A percentile compares a stretch with the other conserved stretches of the same genome.
Evolutionary conservation across 1,139 yeast genomes (phyloP).

Genomic region (Candida neerlandica): DNA sequence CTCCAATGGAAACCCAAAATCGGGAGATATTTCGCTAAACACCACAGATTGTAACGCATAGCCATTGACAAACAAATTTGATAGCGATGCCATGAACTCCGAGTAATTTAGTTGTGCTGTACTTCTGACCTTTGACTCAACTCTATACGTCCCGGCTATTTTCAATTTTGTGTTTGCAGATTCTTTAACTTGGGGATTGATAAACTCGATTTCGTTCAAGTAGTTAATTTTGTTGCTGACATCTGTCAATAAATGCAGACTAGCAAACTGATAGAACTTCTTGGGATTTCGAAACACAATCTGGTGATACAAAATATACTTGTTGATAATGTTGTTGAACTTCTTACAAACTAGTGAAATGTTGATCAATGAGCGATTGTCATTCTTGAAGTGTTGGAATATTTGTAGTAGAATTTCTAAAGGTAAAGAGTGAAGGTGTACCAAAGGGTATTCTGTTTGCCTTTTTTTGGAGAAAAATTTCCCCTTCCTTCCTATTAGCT

Average conservation of each 20-base stretch:
- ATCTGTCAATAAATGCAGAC: slow-evolving; percentile 23
- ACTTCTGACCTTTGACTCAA: slow-evolving; percentile 26
- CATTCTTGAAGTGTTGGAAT: slow-evolving; percentile 25
- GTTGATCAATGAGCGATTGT: slow-evolving; percentile 20
- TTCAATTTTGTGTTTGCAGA: slow-evolving; percentile 27
- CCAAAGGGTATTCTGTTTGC: slow-evolving; percentile 24
- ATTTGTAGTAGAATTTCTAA: slow-evolving; percentile 41
- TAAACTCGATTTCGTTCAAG: slow-evolving; percentile 27
- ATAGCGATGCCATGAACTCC: slow-evolving; percentile 29
- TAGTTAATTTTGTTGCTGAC: slow-evolving; percentile 34
- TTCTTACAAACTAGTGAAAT: slow-evolving; percentile 40
- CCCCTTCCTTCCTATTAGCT: slow-evolving; percentile 40
- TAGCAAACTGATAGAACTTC: slow-evolving; percentile 36
- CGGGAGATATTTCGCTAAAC: slow-evolving; percentile 52
- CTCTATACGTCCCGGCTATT: slow-evolving; percentile 43
- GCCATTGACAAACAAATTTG: slow-evolving; percentile 30
- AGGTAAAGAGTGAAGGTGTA: slow-evolving; percentile 44
- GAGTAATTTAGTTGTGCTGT: slow-evolving; percentile 24
- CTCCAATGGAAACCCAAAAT: slow-evolving; percentile 47
- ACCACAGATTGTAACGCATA: slow-evolving; percentile 32
- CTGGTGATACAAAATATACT: slow-evolving; percentile 36
- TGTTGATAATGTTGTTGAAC: slow-evolving; percentile 38
- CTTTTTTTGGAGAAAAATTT: slow-evolving; percentile 6
- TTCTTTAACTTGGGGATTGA: slow-evolving; percentile 37
- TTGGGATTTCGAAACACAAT: slow-evolving; percentile 28